Percentiles rank a stretch among this genome's conserved stretches.
phyloP scores from a whole-genome alignment of 805 yeast genomes.

The Blastobotrys terrestris region DNA sequence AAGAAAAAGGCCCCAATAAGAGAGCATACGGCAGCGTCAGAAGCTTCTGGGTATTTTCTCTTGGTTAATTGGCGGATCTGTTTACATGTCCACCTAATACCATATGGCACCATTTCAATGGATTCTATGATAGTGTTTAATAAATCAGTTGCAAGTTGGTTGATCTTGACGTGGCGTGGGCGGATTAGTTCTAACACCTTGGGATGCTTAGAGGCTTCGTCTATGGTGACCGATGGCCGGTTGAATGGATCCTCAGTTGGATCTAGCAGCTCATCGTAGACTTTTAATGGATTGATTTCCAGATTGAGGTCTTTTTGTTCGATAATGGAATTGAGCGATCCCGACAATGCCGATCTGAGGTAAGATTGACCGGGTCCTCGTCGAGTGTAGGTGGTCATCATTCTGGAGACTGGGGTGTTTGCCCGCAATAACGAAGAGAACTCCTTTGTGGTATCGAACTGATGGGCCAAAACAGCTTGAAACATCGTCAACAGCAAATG shows the following conservation, averaged over 20 bases:
- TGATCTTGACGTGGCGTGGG: conserved; percentile 24
- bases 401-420: conserved; percentile 35
- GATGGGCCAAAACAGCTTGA: conserved; percentile 32
- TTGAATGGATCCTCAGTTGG: conserved; percentile 15
- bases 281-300: conserved; percentile 32
- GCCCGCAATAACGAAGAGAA: conserved; percentile 33
- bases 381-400: conserved; percentile 36
- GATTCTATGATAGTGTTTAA: conserved; percentile 54
- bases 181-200: conserved; percentile 25
- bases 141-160: conserved; percentile 22
- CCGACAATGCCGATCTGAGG: conserved; percentile 28
- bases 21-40: conserved; percentile 29
- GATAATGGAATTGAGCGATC: conserved; percentile 24
- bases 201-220: conserved; percentile 28
- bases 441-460: conserved; percentile 32
- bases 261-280: conserved; percentile 26
- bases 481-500: conserved; percentile 33
- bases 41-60: conserved; percentile 57
- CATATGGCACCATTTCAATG: conserved; percentile 54
- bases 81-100: conserved; percentile 65
- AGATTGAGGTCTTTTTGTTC: conserved; percentile 24
- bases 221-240: conserved; percentile 23
- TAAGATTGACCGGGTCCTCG: conserved; percentile 37
- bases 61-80: conserved; percentile 52
- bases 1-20: conserved; percentile 81